Conservation (phyloP, 108 stramenopile species). For the Nitzschia palea region DNA sequence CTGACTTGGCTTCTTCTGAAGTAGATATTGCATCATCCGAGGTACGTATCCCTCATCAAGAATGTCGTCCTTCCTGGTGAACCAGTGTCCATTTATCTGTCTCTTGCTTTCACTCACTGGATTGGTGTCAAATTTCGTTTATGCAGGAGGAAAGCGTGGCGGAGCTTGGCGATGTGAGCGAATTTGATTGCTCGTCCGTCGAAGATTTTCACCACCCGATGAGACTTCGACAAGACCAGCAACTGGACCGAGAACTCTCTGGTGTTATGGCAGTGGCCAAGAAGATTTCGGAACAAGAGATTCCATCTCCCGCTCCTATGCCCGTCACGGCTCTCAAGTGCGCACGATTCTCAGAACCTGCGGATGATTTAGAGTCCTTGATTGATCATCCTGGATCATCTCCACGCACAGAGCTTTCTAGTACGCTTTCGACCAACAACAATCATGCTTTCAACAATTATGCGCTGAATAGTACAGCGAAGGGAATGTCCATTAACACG, state of each 20-base stretch:
- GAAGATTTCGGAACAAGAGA: slow-evolving; percentile 1
- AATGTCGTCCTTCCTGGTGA: not conserved
- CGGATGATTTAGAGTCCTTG: slow-evolving; percentile 20
- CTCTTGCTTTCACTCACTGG: not conserved
- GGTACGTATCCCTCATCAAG: not conserved
- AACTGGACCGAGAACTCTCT: not conserved
- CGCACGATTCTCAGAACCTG: slow-evolving; percentile 17
- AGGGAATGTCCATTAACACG: slow-evolving; percentile 4
- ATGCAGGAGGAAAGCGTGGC: slow-evolving; percentile 35
- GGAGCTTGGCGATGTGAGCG: slow-evolving; percentile 26
- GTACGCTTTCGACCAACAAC: not conserved
- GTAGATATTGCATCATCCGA: slow-evolving; percentile 12
- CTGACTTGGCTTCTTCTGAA: slow-evolving; percentile 15
- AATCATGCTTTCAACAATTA: not conserved
- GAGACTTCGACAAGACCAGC: slow-evolving; percentile 3
- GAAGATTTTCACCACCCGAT: slow-evolving; percentile 1
- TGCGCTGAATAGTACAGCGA: not conserved
- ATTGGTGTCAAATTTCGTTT: not conserved
- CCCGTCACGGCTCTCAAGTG: slow-evolving; percentile 6
- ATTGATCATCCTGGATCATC: slow-evolving; percentile 4
- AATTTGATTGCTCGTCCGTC: slow-evolving; percentile 22
- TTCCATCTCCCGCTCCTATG: slow-evolving; percentile 6
- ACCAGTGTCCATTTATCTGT: not conserved
- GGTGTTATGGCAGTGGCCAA: slow-evolving; percentile 4
- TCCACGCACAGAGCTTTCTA: not conserved